Conservation (phyloP, 768 basidiomycete genomes). For the Pleurotus cornucopiae region DNA sequence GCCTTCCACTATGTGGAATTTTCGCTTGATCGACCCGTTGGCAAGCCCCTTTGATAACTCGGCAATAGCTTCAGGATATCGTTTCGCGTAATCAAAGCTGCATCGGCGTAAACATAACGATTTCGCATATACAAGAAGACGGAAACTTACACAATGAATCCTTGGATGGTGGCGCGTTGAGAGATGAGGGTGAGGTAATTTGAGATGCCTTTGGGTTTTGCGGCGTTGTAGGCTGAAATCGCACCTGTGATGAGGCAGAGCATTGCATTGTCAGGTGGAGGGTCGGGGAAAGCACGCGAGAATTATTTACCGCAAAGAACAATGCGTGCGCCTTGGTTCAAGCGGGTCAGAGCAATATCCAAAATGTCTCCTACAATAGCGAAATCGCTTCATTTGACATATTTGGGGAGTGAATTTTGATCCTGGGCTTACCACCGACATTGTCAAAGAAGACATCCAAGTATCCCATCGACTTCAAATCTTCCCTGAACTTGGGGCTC, state of each 20-base stretch:
- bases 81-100: conserved; percentile 65
- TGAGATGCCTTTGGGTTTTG: conserved; percentile 60
- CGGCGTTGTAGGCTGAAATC: conserved; percentile 68
- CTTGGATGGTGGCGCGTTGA: conserved; percentile 76
- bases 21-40: conserved; percentile 72
- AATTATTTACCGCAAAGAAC: conserved; percentile 63
- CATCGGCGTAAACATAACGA: background rate
- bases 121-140: background rate
- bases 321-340: conserved; percentile 78
- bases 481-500: conserved; percentile 58
- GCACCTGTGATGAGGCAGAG: conserved; percentile 44
- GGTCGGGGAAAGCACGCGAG: background rate
- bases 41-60: conserved; percentile 55
- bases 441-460: conserved; percentile 88
- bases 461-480: conserved; percentile 75
- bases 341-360: conserved; percentile 66
- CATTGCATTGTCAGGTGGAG: background rate
- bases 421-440: conserved; percentile 46
- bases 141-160: conserved; percentile 72
- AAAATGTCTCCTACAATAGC: conserved; percentile 64
- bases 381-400: background rate
- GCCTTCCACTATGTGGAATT: conserved; percentile 77
- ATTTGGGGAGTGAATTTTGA: background rate
- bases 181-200: conserved; percentile 68
- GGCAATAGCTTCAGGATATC: conserved; percentile 53